Evolutionary conservation across 129 eudicot genomes (phyloP).

Genomic region (sunflower (Helianthus annuus)): HanXRQr2.0-SUNRISE NC_035437.2:131223942-131224441

Average conservation of each 20-base stretch:
- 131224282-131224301: too few relatives aligned
- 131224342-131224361: neutral
- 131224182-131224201: conserved; percentile 25
- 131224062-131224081: neutral
- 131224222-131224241: conserved; percentile 1
- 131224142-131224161: conserved; percentile 6
- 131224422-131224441: neutral
- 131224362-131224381: neutral
- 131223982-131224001: neutral
- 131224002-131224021: neutral
- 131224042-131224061: neutral
- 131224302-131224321: neutral
- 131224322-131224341: neutral
- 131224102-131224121: conserved; percentile 7
- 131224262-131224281: neutral
- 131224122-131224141: conserved; percentile 24
- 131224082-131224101: neutral
- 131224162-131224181: conserved; percentile 25
- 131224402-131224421: conserved; percentile 11
- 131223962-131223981: neutral
- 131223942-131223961: neutral
- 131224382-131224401: conserved; percentile 12
- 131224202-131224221: conserved; percentile 34
- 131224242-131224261: conserved; percentile 23
- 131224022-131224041: neutral